Evolutionary conservation across 305 asterid species (phyloP).

Genomic region (Ajuga reptans): DNA sequence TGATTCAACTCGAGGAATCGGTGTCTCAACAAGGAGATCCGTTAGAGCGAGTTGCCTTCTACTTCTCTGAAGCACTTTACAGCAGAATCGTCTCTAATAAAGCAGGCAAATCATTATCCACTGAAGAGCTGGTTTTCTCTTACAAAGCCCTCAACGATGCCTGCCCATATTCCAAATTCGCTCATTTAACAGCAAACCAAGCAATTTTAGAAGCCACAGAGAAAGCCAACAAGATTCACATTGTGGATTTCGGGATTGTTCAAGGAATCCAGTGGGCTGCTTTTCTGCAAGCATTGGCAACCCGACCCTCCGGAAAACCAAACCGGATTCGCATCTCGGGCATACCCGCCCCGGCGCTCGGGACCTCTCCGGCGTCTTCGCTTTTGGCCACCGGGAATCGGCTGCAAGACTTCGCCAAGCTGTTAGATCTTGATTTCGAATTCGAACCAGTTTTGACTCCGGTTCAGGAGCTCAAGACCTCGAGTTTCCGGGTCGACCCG

Average conservation of each 20-base stretch:
- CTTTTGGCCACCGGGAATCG: constrained; percentile 81
- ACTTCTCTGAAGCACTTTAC: constrained; percentile 66
- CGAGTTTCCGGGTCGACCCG: constrained; percentile 53
- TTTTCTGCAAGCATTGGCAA: constrained; percentile 76
- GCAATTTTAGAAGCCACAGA: constrained; percentile 82
- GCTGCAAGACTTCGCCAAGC: constrained; percentile 60
- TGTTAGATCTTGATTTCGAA: constrained; percentile 73
- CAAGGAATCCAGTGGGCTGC: constrained; percentile 99
- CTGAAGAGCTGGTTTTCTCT: constrained; percentile 65
- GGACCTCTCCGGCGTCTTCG: constrained; percentile 48
- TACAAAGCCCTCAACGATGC: constrained; percentile 80
- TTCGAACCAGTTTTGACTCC: constrained; percentile 63
- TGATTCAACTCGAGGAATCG: constrained; percentile 49
- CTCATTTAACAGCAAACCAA: constrained; percentile 84
- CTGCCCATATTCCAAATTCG: constrained; percentile 84
- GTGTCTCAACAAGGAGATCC: constrained; percentile 64
- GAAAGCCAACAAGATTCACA: constrained; percentile 52
- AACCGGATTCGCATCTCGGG: constrained; percentile 64
- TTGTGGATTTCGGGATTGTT: constrained; percentile 81
- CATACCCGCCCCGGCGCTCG: constrained; percentile 68
- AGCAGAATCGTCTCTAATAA: constrained; percentile 30
- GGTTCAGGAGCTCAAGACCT: constrained; percentile 38
- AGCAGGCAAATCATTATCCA: constrained; percentile 21
- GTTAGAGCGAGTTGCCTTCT: constrained; percentile 59
- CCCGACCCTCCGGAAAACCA: constrained; percentile 79